Evolutionary conservation across 148 eudicot genomes (phyloP).

Genomic region (Fagopyrum esculentum): DNA sequence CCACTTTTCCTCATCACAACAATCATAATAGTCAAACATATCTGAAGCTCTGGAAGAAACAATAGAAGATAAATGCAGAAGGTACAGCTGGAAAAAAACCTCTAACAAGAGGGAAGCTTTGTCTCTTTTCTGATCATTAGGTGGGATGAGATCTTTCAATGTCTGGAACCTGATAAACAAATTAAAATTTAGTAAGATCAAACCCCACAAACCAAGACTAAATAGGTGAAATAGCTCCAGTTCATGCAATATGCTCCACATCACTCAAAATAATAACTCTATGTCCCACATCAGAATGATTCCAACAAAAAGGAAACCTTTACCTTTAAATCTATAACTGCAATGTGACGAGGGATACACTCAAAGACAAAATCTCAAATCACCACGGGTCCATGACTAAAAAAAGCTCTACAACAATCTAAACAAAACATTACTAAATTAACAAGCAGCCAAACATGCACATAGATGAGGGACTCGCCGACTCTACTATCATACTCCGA

Average conservation of each 20-base stretch:
- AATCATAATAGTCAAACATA: not conserved
- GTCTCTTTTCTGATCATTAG: constrained; percentile 91
- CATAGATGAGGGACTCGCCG: not conserved
- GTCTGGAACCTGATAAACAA: constrained; percentile 65
- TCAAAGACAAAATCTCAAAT: not conserved
- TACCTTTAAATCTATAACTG: not conserved
- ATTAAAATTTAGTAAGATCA: not conserved
- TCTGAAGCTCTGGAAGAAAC: not conserved
- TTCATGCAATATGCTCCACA: not conserved
- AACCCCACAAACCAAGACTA: not conserved
- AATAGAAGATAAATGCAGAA: not conserved
- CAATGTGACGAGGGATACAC: not conserved
- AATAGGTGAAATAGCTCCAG: not conserved
- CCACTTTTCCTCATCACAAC: not conserved
- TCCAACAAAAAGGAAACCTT: not conserved
- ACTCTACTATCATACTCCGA: not conserved
- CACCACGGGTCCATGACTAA: not conserved
- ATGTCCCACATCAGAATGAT: not conserved
- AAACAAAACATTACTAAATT: not conserved
- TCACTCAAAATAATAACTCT: not conserved
- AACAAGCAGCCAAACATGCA: not conserved
- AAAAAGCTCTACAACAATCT: not conserved
- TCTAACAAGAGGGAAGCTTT: constrained; percentile 90
- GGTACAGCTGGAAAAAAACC: constrained; percentile 32
- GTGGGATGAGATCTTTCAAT: constrained; percentile 79